Base-by-base conservation (phyloP, 2,329 filamentous ascomycete species). In the Cordyceps militaris region DNA sequence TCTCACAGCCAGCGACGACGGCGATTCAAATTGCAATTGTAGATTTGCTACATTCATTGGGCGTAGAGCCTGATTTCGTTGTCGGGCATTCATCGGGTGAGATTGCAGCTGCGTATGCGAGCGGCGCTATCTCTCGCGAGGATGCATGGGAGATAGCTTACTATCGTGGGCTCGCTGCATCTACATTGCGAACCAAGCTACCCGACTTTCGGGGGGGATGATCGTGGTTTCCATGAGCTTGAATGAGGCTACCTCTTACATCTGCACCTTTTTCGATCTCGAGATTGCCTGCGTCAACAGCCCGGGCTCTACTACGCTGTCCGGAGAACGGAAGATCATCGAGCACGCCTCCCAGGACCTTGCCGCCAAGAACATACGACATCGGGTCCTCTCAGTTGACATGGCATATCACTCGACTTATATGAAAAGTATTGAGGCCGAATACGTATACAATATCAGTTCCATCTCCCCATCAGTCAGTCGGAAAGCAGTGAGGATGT, bases 1-100 rank as follows among this genome's bases (percentile, higher is more conserved):
- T 76, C 38, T 65, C 74, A 4, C 75, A 77, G 58, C 72, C 74
- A 4, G 70, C 73, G 3, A 76, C 70, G 10, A 77, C 74, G 1
- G 71, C 70, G 2, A 57, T 77, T 13, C 75, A 77, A 40, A 62
- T 77, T 26, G 75, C 74, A 3, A 65, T 76, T 1, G 68, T 77
- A 1, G 73, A 77, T 36, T 65, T 77, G 4, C 61, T 77, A 4
- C 53, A 57, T 9, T 67, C 69, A 3, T 67, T 73, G 14, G 65
- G 62, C 10, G 63, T 76, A 32, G 51, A 46, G 1, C 71, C 74
- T 2, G 60, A 59, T 6, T 63, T 67, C 19, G 72, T 76, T 3
- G 65, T 77, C 8, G 75, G 76, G 0, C 76, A 79, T 60, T 78
- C 76, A 0, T 78, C 75, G 1, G 76, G 76, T 2, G 76, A 79